Percentiles rank a stretch among this genome's conserved stretches.
phyloP scores from a whole-genome alignment of 768 basidiomycete species.

The Serendipita vermifera region DNA sequence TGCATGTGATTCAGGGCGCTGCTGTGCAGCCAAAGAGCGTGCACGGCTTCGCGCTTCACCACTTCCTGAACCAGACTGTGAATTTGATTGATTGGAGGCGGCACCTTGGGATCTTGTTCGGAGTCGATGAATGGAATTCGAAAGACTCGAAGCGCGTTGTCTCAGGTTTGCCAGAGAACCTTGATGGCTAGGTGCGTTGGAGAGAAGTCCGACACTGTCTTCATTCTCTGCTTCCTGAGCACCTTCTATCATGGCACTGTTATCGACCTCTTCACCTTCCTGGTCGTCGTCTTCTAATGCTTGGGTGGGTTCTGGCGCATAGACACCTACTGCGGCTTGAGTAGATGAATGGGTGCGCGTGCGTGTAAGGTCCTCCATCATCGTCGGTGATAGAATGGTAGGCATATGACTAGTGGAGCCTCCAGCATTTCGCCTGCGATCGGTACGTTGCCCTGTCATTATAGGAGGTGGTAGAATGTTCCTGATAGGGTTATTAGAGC shows the following conservation, averaged over 20 bases:
- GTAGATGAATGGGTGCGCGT: too few relatives aligned
- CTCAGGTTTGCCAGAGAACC: neutral
- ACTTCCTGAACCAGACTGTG: neutral
- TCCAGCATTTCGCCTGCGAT: neutral
- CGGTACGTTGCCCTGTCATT: constrained; percentile 8
- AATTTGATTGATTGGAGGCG: neutral
- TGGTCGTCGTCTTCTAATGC: too few relatives aligned
- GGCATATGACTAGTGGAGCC: constrained; percentile 7
- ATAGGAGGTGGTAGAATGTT: constrained; percentile 4
- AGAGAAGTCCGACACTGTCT: constrained; percentile 16
- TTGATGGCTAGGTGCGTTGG: constrained; percentile 7
- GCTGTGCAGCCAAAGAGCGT: constrained; percentile 1
- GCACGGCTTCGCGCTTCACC: constrained; percentile 11
- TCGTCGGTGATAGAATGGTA: neutral
- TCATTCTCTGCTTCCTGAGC: constrained; percentile 13
- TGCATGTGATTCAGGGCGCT: neutral
- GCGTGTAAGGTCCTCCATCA: neutral
- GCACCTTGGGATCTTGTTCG: constrained; percentile 8
- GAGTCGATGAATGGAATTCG: constrained; percentile 9
- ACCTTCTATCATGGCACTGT: constrained; percentile 5
- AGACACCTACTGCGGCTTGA: constrained; percentile 4
- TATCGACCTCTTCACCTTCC: constrained; percentile 11
- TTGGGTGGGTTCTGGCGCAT: too few relatives aligned
- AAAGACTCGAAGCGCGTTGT: neutral
- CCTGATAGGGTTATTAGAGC: neutral